Percentiles rank a stretch among this genome's conserved stretches.
Evolutionary conservation across 495 filamentous ascomycete species (phyloP).

Genomic region (Xylaria telfairii): DNA sequence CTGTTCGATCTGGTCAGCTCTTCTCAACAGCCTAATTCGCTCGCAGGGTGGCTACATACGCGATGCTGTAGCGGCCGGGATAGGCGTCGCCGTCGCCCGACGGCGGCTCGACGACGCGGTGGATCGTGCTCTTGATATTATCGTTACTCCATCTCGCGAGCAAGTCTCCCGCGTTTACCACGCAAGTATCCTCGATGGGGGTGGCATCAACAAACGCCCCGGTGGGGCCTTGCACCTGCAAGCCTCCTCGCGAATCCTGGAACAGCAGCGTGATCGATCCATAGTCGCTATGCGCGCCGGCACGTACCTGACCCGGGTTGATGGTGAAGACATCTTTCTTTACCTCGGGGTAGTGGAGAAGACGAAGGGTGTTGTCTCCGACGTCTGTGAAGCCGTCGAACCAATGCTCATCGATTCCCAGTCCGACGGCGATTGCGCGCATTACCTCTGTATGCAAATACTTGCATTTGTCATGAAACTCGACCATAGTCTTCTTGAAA

Average conservation of each 20-base stretch:
- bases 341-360: slow-evolving; percentile 86
- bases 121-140: slow-evolving; percentile 83
- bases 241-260: slow-evolving; percentile 80
- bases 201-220: slow-evolving; percentile 83
- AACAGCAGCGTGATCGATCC: slow-evolving; percentile 89
- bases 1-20: slow-evolving; percentile 48
- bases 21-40: background rate
- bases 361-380: slow-evolving; percentile 86
- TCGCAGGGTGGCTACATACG: slow-evolving; percentile 49
- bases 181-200: slow-evolving; percentile 81
- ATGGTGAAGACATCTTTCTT: slow-evolving; percentile 68
- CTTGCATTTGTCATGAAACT: slow-evolving; percentile 77
- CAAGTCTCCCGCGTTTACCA: slow-evolving; percentile 91
- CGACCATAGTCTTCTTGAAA: slow-evolving; percentile 75
- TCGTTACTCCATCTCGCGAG: slow-evolving; percentile 91
- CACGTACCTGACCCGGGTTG: slow-evolving; percentile 77
- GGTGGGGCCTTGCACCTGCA: slow-evolving; percentile 81
- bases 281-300: slow-evolving; percentile 89
- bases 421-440: slow-evolving; percentile 84
- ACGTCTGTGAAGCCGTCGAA: slow-evolving; percentile 77
- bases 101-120: slow-evolving; percentile 88
- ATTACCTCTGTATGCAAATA: slow-evolving; percentile 78
- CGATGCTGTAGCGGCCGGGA: slow-evolving; percentile 72
- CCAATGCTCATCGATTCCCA: slow-evolving; percentile 73
- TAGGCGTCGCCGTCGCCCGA: slow-evolving; percentile 52